Evolutionary conservation across 2,329 filamentous ascomycete genomes (phyloP).

Genomic region (Periconia digitata): DNA sequence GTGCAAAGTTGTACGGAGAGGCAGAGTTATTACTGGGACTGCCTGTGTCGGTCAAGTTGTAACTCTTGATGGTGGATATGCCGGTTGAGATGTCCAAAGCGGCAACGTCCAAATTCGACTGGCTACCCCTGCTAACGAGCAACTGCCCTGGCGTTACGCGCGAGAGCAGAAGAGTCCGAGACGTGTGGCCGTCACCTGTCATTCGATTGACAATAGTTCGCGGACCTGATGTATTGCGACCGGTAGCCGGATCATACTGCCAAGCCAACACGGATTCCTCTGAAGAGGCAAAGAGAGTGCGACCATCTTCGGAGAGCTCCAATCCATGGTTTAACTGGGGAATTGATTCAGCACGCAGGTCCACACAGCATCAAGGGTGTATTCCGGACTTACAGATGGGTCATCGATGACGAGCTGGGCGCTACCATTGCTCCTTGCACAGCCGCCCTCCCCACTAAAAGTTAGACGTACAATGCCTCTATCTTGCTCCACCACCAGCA

Average conservation of each 20-base stretch:
- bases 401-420: slow-evolving; percentile 28
- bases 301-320: slow-evolving; percentile 51
- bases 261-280: slow-evolving; percentile 63
- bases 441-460: slow-evolving; percentile 34
- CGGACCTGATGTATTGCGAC: slow-evolving; percentile 50
- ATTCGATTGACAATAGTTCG: slow-evolving; percentile 63
- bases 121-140: slow-evolving; percentile 67
- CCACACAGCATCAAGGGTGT: neutral
- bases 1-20: slow-evolving; percentile 52
- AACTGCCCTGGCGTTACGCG: slow-evolving; percentile 57
- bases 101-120: slow-evolving; percentile 61
- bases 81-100: slow-evolving; percentile 58
- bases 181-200: slow-evolving; percentile 58
- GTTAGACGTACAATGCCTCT: slow-evolving; percentile 43
- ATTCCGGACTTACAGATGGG: slow-evolving; percentile 25
- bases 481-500: slow-evolving; percentile 53
- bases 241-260: slow-evolving; percentile 61
- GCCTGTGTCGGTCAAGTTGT: slow-evolving; percentile 48
- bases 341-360: slow-evolving; percentile 1
- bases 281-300: slow-evolving; percentile 58
- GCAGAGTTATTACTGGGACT: slow-evolving; percentile 38
- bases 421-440: slow-evolving; percentile 28
- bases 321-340: slow-evolving; percentile 55
- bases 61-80: slow-evolving; percentile 68
- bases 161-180: slow-evolving; percentile 67